Conservation (phyloP, 1,284 basidiomycete species). For the Kalmanozyma brasiliensis region DNA sequence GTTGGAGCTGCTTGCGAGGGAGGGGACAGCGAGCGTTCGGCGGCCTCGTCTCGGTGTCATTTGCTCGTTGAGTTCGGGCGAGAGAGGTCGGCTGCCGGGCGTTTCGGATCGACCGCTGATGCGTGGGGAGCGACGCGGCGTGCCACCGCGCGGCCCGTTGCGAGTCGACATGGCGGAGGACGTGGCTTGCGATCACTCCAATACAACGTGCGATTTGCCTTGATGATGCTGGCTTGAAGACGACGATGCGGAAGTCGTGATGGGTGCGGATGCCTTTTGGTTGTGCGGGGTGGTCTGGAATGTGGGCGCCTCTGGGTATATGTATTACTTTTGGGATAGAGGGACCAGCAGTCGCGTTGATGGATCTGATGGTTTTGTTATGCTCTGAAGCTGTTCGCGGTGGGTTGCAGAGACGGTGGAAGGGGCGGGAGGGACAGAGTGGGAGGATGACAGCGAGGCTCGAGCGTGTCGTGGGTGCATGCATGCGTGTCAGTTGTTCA, state of each 20-base stretch:
- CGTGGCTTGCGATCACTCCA: background rate
- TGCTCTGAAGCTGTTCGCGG: too few relatives aligned
- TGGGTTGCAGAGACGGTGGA: background rate
- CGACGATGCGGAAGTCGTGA: too few relatives aligned
- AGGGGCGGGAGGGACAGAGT: too few relatives aligned
- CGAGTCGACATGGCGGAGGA: conserved; percentile 17
- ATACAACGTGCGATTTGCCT: too few relatives aligned
- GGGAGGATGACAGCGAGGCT: background rate
- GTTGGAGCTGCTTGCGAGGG: conserved; percentile 11
- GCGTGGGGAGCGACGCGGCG: conserved; percentile 23
- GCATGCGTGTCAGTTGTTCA: too few relatives aligned
- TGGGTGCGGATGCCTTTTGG: too few relatives aligned
- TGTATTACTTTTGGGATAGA: too few relatives aligned
- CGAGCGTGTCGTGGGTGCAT: background rate
- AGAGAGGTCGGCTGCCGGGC: conserved; percentile 22
- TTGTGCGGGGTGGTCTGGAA: too few relatives aligned
- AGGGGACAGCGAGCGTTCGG: conserved; percentile 3
- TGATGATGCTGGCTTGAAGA: too few relatives aligned
- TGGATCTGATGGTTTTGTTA: too few relatives aligned
- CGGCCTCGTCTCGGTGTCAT: conserved; percentile 24
- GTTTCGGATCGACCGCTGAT: conserved; percentile 26
- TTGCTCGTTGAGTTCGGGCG: conserved; percentile 29
- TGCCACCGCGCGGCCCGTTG: conserved; percentile 1
- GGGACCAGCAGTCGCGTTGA: too few relatives aligned
- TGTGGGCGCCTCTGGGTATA: too few relatives aligned